These are phyloP conservation scores for Paecilomyces formosus DNA, from an alignment of 2,329 filamentous ascomycete species.

Conservation along the genomic window DNA sequence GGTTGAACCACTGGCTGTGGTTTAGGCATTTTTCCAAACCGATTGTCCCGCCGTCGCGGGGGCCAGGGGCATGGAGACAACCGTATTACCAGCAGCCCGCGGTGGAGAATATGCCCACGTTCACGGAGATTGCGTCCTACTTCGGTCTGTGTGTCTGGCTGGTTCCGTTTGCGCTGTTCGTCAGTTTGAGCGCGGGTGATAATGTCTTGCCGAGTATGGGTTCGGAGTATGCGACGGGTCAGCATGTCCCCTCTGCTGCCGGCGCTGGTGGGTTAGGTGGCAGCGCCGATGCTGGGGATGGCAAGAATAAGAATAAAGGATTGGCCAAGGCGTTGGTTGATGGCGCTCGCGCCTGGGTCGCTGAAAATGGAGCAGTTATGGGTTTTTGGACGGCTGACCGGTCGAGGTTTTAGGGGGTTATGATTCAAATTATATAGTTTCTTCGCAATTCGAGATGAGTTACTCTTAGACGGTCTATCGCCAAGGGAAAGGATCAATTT, in stretches of 20 bases:
- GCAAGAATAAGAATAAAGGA: constrained; percentile 45
- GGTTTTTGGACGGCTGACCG: constrained; percentile 55
- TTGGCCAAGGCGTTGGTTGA: constrained; percentile 60
- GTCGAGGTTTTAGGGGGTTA: constrained; percentile 34
- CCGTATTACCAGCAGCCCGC: constrained; percentile 32
- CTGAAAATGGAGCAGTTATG: constrained; percentile 56
- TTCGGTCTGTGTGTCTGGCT: constrained; percentile 97
- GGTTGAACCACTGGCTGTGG: constrained; percentile 91
- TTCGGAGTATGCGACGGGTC: constrained; percentile 60
- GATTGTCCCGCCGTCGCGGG: constrained; percentile 28
- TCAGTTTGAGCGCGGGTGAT: constrained; percentile 86
- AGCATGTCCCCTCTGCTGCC: constrained; percentile 15
- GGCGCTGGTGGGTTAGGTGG: constrained; percentile 15
- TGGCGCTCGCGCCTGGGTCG: constrained; percentile 52
- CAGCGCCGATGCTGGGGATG: constrained; percentile 16
- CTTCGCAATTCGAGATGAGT: neutral
- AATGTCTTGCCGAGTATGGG: constrained; percentile 93
- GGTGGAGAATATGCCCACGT: constrained; percentile 57
- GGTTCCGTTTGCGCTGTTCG: constrained; percentile 89
- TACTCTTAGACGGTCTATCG: neutral
- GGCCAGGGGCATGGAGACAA: constrained; percentile 25
- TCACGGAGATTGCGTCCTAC: constrained; percentile 91
- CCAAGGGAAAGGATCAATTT: neutral
- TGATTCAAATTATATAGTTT: neutral
- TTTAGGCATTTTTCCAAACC: constrained; percentile 83